A percentile compares a stretch with the other conserved stretches of the same genome.
phyloP scores from a whole-genome alignment of 2,329 filamentous ascomycete species.

The Boeremia exigua region DNA sequence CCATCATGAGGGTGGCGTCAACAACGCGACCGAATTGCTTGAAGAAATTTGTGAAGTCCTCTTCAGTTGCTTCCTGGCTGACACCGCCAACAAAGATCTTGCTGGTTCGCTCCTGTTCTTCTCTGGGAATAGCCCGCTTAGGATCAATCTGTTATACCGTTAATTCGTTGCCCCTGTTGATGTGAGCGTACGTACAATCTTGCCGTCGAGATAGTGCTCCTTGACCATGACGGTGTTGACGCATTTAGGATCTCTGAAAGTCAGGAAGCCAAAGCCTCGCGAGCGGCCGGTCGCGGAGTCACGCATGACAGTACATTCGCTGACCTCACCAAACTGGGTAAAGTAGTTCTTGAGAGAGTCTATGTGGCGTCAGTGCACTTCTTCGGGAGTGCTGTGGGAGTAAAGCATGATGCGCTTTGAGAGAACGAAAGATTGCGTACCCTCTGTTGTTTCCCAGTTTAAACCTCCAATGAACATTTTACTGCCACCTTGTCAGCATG shows the following conservation, averaged over 20 bases:
- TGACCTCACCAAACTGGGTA: conserved; percentile 94
- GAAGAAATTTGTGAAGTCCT: conserved; percentile 96
- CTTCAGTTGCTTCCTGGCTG: conserved; percentile 94
- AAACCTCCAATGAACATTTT: conserved; percentile 99
- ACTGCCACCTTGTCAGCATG: conserved; percentile 57
- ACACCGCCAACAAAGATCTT: conserved; percentile 99
- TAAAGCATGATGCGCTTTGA: background rate
- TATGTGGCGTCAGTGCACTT: conserved; percentile 49
- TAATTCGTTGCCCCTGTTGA: conserved; percentile 23
- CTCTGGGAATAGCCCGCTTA: conserved; percentile 93
- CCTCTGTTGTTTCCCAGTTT: conserved; percentile 98
- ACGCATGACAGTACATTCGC: conserved; percentile 99
- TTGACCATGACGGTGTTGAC: conserved; percentile 99
- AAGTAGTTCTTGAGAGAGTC: conserved; percentile 98
- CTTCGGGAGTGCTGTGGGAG: too few species aligned
- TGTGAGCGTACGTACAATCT: conserved; percentile 77
- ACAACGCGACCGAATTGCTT: conserved; percentile 95
- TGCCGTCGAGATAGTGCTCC: conserved; percentile 96
- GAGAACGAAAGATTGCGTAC: conserved; percentile 63
- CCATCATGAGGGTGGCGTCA: conserved; percentile 99
- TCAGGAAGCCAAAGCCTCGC: conserved; percentile 95
- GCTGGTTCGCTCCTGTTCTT: conserved; percentile 97
- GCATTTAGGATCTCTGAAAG: conserved; percentile 96
- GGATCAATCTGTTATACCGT: conserved; percentile 80
- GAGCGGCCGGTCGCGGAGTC: conserved; percentile 93